Percentiles rank a stretch among this genome's conserved stretches.
These are phyloP conservation scores for Parafenestella ontariensis DNA, from an alignment of 2,329 filamentous ascomycete genomes.

Conservation along the genomic window DNA sequence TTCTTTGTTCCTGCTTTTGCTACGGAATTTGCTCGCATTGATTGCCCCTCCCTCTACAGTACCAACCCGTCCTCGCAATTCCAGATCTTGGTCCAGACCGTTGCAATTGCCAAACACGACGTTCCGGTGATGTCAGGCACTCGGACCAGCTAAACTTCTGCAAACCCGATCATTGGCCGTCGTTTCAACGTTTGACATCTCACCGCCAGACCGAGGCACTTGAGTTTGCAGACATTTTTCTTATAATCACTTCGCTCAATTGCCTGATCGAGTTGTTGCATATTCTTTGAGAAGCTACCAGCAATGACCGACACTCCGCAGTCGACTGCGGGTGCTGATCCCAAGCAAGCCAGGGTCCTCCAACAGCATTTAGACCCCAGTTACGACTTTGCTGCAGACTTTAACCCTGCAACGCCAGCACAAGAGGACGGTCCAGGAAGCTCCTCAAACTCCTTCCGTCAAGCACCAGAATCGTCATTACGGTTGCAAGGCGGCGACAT, in stretches of 20 bases:
- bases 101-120: conserved; percentile 2
- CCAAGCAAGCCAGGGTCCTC: conserved; percentile 47
- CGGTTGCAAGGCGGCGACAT: conserved; percentile 78
- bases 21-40: neutral
- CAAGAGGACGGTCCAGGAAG: conserved; percentile 32
- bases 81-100: conserved; percentile 3
- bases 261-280: neutral
- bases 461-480: conserved; percentile 67
- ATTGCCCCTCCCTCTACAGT: conserved; percentile 1
- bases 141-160: conserved; percentile 38
- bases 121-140: conserved; percentile 39
- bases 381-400: conserved; percentile 51
- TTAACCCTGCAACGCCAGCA: conserved; percentile 43
- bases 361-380: conserved; percentile 52
- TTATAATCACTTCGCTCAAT: neutral
- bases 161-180: conserved; percentile 30
- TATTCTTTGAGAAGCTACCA: conserved; percentile 1
- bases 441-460: conserved; percentile 30
- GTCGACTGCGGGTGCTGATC: conserved; percentile 34
- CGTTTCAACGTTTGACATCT: conserved; percentile 17
- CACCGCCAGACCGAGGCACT: conserved; percentile 22
- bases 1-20: conserved; percentile 4
- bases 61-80: neutral
- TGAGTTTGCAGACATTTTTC: conserved; percentile 7
- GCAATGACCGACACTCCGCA: conserved; percentile 40